Base-by-base conservation (phyloP, 2,329 filamentous ascomycete genomes). In the Colletotrichum tamarilloi region DNA sequence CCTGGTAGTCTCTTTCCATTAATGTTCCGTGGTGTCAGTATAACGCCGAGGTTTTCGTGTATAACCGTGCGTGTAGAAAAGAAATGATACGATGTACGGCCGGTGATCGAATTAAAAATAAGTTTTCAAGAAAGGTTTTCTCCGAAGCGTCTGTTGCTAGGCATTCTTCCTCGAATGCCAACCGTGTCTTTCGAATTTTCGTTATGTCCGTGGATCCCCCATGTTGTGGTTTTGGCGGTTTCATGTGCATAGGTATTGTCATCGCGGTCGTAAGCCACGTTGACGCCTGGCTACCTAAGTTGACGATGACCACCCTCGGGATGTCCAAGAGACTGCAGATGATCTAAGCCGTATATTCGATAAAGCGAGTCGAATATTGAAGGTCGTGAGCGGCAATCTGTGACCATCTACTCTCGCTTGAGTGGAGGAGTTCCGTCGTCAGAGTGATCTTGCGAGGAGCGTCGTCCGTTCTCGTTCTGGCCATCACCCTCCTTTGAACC, bases 401-500 rank as follows among this genome's bases (percentile, higher is more conserved):
- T 7, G 6, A n/a, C 2, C 11, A 22, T 19, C 52, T 16, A 60
- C 8, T 72, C 68, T n/a, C 69, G 69, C 58, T 68, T 72, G 5
- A 72, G 35, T 5, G 69, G 66, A 16, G 69, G 69, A 24, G 70
- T 69, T 30, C 70, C 59, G 19, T 69, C 66, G 42, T 75, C 74
- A 5, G 72, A 74, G 55, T 62, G 58, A n/a, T 70, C 66, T 32
- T 46, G 65, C 9, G 70, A 60, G 9, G 70, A 73, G 28, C 70
- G 58, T 26, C 60, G 60, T n/a, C 49, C 38, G 30, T 74, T 63
- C 66, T 64, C 56, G 49, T 66, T 26, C 42, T 63, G n/a, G 14
- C 24, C 11, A 26, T 74, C 22, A 3, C 28, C 56, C 12, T 73
- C 68, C 35, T 73, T 72, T 24, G 22, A 62, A 19, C 87, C 90